Conservation (phyloP, 2,329 filamentous ascomycete genomes). For the Talaromyces funiculosus region DNA sequence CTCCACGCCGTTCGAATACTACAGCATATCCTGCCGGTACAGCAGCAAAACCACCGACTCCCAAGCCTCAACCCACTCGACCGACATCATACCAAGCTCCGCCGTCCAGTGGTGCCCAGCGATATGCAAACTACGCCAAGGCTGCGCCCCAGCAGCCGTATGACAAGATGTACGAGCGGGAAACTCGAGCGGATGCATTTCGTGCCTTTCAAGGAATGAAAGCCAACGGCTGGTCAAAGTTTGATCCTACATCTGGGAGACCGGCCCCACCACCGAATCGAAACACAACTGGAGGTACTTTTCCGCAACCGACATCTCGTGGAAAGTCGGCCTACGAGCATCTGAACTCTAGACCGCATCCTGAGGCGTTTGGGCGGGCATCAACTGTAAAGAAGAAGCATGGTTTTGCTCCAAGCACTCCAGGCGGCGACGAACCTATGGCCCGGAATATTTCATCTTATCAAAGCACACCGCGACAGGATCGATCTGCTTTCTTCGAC, state of each 20-base stretch:
- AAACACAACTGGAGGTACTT: constrained; percentile 14
- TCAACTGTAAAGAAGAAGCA: constrained; percentile 47
- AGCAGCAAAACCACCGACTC: constrained; percentile 20
- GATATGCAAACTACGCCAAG: constrained; percentile 38
- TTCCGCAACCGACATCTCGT: constrained; percentile 21
- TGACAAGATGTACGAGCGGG: constrained; percentile 35
- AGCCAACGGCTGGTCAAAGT: constrained; percentile 33
- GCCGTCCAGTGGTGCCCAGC: constrained; percentile 33
- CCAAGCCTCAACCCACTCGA: constrained; percentile 22
- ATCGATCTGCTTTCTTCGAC: constrained; percentile 33
- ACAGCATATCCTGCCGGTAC: constrained; percentile 21
- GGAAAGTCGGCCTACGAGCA: constrained; percentile 38
- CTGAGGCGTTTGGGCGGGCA: constrained; percentile 31
- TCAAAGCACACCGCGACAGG: constrained; percentile 30
- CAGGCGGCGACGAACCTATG: constrained; percentile 56
- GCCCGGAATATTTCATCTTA: constrained; percentile 50
- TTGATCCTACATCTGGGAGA: constrained; percentile 34
- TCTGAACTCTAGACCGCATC: constrained; percentile 28
- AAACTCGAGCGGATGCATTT: constrained; percentile 41
- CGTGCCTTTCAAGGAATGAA: constrained; percentile 44
- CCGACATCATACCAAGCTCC: constrained; percentile 20
- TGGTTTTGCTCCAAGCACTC: constrained; percentile 54
- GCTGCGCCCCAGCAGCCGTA: constrained; percentile 35
- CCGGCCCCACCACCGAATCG: constrained; percentile 17
- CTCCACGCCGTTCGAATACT: constrained; percentile 26